Evolutionary conservation across 2,329 filamentous ascomycete species (phyloP).

Genomic region (Penicillium sp.): DNA sequence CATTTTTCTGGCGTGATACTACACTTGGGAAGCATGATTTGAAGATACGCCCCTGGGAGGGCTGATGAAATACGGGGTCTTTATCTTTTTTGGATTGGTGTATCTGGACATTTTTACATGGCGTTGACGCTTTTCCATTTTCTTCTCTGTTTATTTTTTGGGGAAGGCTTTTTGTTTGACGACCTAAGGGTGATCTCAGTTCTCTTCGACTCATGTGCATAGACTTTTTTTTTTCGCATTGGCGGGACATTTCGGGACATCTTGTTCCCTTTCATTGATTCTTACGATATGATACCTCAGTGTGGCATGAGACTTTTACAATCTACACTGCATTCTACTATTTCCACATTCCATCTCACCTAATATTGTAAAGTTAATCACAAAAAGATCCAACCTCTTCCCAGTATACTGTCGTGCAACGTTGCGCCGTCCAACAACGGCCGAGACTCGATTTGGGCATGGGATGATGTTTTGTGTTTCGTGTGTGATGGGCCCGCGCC

Average conservation of each 20-base stretch:
- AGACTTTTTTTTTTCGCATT: constrained; percentile 19
- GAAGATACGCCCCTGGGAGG: constrained; percentile 13
- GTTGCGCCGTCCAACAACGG: constrained; percentile 11
- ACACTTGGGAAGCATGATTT: constrained; percentile 21
- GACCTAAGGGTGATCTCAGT: constrained; percentile 11
- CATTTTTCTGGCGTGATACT: constrained; percentile 16
- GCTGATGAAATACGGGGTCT: constrained; percentile 14
- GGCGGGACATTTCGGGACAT: constrained; percentile 7
- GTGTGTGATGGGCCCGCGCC: constrained; percentile 1
- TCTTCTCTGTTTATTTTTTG: constrained; percentile 7
- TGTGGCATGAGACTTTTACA: constrained; percentile 5
- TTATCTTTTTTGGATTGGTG: constrained; percentile 4
- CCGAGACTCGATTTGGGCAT: constrained; percentile 1
- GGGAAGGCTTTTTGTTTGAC: constrained; percentile 8
- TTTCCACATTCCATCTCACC: neutral
- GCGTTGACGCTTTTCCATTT: constrained; percentile 8
- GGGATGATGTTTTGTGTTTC: constrained; percentile 12
- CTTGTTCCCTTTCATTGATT: constrained; percentile 10
- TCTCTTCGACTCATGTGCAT: constrained; percentile 8
- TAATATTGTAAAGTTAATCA: neutral
- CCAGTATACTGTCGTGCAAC: constrained; percentile 8
- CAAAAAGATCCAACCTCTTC: neutral
- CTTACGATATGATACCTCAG: constrained; percentile 26
- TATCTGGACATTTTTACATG: constrained; percentile 2
- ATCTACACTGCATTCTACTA: constrained; percentile 6